Base-by-base conservation (phyloP, 164 flowering plant species). In the Stephania japonica region DNA sequence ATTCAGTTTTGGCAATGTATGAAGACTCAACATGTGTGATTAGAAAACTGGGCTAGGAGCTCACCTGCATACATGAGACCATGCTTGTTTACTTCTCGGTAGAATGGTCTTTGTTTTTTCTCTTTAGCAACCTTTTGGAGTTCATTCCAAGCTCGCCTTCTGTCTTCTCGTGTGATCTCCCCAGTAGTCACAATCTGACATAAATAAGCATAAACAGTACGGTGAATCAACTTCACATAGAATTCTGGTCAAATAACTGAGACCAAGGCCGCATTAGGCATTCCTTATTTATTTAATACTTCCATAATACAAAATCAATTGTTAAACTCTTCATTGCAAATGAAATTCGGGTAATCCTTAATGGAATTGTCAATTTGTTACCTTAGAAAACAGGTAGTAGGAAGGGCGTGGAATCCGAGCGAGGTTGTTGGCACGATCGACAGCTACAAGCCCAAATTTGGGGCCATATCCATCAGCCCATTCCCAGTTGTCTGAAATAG, bases 381-480 rank as follows among this genome's bases (percentile, higher is more conserved):
- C 98, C 83, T 91, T 93, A 16, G 97, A 79, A 82, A 93, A 95
- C 77, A 95, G 81, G 72, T 87, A 65, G 80, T 95, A 95, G 1
- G 98, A 95, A 49, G 97, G 98, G 73, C 97, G 94, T 27, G 96
- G 98, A 72, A 81, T 81, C 70, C 99, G 86, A 12, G 92, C 87
- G 79, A 95, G 87, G 75, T 76, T 75, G 75, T 90, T 88, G 47
- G 89, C 87, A 62, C 98, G 97, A 77, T 95, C 99, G 77, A 93
- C 99, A 16, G 94, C 97, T 18, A 91, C 97, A 73, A 95, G 93
- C 70, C 99, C 99, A 81, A 93, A 95, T 81, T 95, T 95, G 42
- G 99, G 99, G 59, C 99, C 99, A 88, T 95, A 95, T 14, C 99
- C 98, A 85, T 95, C 99, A 49, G 99, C 98, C 99, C 99, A 91